These are phyloP conservation scores for Chaetomium sp. DNA, from an alignment of 2,329 filamentous ascomycete species.

Conservation along the genomic window DNA sequence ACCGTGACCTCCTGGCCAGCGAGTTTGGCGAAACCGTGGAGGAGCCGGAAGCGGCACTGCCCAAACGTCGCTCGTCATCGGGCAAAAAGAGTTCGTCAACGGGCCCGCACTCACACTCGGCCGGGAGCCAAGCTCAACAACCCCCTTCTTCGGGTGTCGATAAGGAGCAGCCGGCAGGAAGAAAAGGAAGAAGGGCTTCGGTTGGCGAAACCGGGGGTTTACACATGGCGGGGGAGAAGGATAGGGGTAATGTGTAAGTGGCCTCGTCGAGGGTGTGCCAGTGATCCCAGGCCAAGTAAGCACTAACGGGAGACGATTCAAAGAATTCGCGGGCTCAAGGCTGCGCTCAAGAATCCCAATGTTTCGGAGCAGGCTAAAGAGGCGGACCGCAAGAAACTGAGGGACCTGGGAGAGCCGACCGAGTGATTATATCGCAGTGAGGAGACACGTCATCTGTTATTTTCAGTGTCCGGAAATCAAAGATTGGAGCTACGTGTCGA, in stretches of 20 bases:
- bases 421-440: slow-evolving; percentile 9
- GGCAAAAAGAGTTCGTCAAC: slow-evolving; percentile 23
- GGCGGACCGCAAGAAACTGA: slow-evolving; percentile 33
- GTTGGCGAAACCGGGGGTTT: slow-evolving; percentile 17
- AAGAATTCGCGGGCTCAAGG: slow-evolving; percentile 34
- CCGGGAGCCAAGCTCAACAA: background rate
- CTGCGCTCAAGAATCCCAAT: slow-evolving; percentile 34
- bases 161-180: slow-evolving; percentile 6
- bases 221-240: slow-evolving; percentile 30
- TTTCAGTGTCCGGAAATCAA: background rate
- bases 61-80: slow-evolving; percentile 8
- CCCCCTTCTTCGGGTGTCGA: slow-evolving; percentile 4
- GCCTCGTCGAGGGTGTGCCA: background rate
- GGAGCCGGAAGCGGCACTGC: background rate
- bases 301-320: background rate
- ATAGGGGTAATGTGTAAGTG: slow-evolving; percentile 34
- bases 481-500: background rate
- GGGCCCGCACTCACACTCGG: slow-evolving; percentile 11
- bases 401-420: slow-evolving; percentile 30
- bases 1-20: slow-evolving; percentile 34
- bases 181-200: slow-evolving; percentile 25
- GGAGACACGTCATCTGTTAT: background rate
- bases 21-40: slow-evolving; percentile 32
- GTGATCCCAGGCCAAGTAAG: background rate
- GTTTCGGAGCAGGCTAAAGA: slow-evolving; percentile 36